Conservation (phyloP, 176 grass and related monocot species). For the Oryza rufipogon region DNA sequence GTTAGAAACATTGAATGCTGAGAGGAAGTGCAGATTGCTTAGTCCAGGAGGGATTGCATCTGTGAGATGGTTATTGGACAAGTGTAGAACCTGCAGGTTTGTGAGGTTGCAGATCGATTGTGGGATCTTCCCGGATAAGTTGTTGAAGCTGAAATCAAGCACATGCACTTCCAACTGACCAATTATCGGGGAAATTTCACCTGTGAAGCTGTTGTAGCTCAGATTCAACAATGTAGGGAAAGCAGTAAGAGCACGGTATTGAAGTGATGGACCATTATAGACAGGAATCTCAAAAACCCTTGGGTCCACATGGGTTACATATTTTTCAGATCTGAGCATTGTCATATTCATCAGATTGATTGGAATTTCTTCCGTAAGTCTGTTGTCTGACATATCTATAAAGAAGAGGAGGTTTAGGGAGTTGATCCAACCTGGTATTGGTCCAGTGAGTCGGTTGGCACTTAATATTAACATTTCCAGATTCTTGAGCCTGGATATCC, state of each 20-base stretch:
- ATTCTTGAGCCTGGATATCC: background rate
- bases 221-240: background rate
- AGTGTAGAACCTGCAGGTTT: slow-evolving; percentile 3
- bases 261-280: too few relatives aligned
- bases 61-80: slow-evolving; percentile 31
- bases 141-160: slow-evolving; percentile 35
- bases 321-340: slow-evolving; percentile 9
- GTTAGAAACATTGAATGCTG: background rate
- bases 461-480: too few relatives aligned
- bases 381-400: slow-evolving; percentile 32
- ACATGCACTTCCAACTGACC: slow-evolving; percentile 16
- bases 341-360: background rate
- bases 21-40: too few relatives aligned
- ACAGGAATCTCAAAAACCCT: too few relatives aligned
- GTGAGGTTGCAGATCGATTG: slow-evolving; percentile 8
- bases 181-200: background rate
- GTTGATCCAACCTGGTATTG: slow-evolving; percentile 31
- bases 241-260: background rate
- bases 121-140: slow-evolving; percentile 27
- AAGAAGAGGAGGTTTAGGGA: background rate
- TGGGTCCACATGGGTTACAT: background rate
- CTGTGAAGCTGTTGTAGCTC: background rate
- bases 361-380: background rate
- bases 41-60: slow-evolving; percentile 18
- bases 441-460: slow-evolving; percentile 20